Evolutionary conservation across 345 rosid species (phyloP).

Genomic region (Xanthoceras sorbifolium): DNA sequence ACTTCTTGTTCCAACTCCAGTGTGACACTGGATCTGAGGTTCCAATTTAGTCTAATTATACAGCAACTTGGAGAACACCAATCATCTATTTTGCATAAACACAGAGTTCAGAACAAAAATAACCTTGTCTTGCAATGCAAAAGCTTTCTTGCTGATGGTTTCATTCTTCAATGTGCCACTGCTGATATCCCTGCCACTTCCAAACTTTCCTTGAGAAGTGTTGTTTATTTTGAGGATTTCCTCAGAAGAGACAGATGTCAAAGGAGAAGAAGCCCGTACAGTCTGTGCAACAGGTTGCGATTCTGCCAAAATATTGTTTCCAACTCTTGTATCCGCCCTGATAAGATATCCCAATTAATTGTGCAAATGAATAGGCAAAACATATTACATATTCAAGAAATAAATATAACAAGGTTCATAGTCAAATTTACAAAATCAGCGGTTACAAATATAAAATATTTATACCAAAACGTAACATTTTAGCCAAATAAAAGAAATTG

Average conservation of each 20-base stretch:
- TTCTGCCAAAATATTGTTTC: constrained; percentile 36
- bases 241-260: constrained; percentile 37
- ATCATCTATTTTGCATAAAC: neutral
- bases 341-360: constrained; percentile 19
- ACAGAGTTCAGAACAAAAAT: constrained; percentile 9
- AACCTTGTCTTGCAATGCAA: constrained; percentile 97
- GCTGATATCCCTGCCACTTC: constrained; percentile 43
- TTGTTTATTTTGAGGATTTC: constrained; percentile 41
- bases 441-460: neutral
- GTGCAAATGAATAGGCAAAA: neutral
- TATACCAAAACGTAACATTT: neutral
- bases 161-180: constrained; percentile 60
- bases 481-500: neutral
- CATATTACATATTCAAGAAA: neutral
- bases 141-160: constrained; percentile 72
- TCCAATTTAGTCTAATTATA: neutral
- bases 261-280: constrained; percentile 28
- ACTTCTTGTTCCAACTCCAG: neutral
- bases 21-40: neutral
- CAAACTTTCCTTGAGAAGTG: constrained; percentile 40
- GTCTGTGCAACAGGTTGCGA: constrained; percentile 33
- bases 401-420: neutral
- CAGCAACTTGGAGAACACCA: constrained; percentile 7
- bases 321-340: constrained; percentile 50
- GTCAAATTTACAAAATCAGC: neutral